Percentiles rank a stretch among this genome's conserved stretches.
Conservation (phyloP, 345 rosid species). For the Ceriops decandra region DNA sequence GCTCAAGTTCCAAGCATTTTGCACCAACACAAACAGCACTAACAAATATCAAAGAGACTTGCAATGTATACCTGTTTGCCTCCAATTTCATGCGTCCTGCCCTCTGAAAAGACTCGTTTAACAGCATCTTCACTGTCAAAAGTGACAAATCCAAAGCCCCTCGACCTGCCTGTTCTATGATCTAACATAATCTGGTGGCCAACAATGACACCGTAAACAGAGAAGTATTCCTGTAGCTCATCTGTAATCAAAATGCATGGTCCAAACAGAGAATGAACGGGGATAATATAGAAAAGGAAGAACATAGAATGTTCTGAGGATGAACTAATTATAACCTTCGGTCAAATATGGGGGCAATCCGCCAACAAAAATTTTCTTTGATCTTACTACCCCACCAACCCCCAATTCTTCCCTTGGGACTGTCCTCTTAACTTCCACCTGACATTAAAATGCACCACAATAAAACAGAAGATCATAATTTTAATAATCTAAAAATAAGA, state of each 20-base stretch:
- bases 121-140: constrained; percentile 32
- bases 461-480: not conserved
- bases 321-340: constrained; percentile 17
- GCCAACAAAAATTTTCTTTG: constrained; percentile 31
- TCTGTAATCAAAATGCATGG: constrained; percentile 12
- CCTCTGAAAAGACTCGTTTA: constrained; percentile 23
- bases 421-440: constrained; percentile 37
- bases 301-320: not conserved
- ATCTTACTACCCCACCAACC: constrained; percentile 13
- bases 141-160: constrained; percentile 37
- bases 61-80: constrained; percentile 23
- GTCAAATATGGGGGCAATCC: constrained; percentile 28
- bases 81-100: constrained; percentile 26
- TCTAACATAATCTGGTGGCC: constrained; percentile 31
- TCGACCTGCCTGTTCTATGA: constrained; percentile 32
- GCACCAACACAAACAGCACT: not conserved
- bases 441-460: constrained; percentile 6
- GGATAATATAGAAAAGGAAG: not conserved
- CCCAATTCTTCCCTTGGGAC: constrained; percentile 31
- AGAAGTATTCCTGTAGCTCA: constrained; percentile 27
- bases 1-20: not conserved
- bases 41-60: not conserved
- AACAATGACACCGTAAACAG: constrained; percentile 22
- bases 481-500: not conserved
- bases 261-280: not conserved